These are phyloP conservation scores for Lentinula aciculospora DNA, from an alignment of 768 basidiomycete species.

Conservation along the genomic window DNA sequence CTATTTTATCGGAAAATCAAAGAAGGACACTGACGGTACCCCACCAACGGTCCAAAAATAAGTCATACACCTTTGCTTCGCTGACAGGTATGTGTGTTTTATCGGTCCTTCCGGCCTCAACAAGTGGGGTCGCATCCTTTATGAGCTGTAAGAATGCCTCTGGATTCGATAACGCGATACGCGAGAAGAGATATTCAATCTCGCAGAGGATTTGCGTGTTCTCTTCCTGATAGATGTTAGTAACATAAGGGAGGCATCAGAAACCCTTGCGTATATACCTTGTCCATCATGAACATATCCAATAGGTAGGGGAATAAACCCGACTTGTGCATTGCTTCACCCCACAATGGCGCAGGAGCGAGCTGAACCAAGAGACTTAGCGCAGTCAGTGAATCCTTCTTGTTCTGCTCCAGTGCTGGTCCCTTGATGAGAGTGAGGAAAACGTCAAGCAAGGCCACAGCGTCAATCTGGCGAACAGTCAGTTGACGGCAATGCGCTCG, in stretches of 20 bases:
- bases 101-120: not conserved
- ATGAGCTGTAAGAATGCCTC: constrained; percentile 70
- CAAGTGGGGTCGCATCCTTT: constrained; percentile 47
- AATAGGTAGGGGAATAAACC: constrained; percentile 67
- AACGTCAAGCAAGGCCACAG: constrained; percentile 52
- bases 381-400: constrained; percentile 56
- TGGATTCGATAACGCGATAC: constrained; percentile 63
- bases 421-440: constrained; percentile 46
- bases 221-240: constrained; percentile 32
- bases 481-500: not conserved
- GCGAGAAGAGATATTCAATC: constrained; percentile 67
- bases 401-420: constrained; percentile 44
- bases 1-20: not conserved
- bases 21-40: constrained; percentile 47
- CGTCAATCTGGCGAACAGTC: constrained; percentile 37
- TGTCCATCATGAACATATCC: constrained; percentile 55
- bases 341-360: constrained; percentile 63
- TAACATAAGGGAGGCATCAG: not conserved
- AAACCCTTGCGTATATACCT: constrained; percentile 37
- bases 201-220: constrained; percentile 31
- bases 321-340: constrained; percentile 63
- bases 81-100: constrained; percentile 15
- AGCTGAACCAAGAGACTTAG: constrained; percentile 59
- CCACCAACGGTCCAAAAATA: constrained; percentile 78
- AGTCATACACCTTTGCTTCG: constrained; percentile 57